Evolutionary conservation across 257 asterid species (phyloP).

Genomic region (Fraxinus anomala): DNA sequence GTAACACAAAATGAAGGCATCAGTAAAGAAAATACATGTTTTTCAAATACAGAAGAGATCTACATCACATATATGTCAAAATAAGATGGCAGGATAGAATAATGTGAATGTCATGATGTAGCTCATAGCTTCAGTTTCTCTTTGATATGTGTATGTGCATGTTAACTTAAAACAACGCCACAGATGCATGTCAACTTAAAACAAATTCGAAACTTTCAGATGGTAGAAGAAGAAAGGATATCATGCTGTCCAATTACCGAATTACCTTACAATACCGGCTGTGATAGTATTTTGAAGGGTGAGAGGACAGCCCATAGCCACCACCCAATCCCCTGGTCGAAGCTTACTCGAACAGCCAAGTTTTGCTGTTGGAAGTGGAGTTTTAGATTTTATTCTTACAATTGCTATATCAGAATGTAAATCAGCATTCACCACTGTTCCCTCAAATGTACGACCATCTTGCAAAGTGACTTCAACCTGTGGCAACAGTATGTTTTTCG

Average conservation of each 20-base stretch:
- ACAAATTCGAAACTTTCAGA: neutral
- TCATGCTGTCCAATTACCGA: neutral
- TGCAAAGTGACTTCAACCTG: conserved; percentile 91
- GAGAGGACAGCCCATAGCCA: conserved; percentile 93
- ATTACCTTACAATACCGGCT: conserved; percentile 89
- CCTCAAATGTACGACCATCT: conserved; percentile 93
- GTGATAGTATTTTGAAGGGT: conserved; percentile 88
- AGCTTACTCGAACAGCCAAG: conserved; percentile 74
- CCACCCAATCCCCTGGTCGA: conserved; percentile 98
- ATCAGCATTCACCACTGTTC: conserved; percentile 84
- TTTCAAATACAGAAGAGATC: neutral
- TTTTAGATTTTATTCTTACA: conserved; percentile 69
- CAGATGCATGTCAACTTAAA: neutral
- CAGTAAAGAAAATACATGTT: neutral
- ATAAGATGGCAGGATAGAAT: neutral
- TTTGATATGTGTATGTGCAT: conserved; percentile 12
- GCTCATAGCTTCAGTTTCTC: conserved; percentile 20
- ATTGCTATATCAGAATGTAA: conserved; percentile 74
- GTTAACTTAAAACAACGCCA: neutral
- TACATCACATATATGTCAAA: neutral
- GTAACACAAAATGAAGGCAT: conserved; percentile 23
- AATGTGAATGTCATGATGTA: neutral
- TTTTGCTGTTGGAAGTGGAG: conserved; percentile 79
- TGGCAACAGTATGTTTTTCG: conserved; percentile 12
- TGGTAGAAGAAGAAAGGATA: neutral